Percentiles rank a stretch among this genome's conserved stretches.
phyloP scores from a whole-genome alignment of 1,284 basidiomycete genomes.

The Ceratobasidium sp. region DNA sequence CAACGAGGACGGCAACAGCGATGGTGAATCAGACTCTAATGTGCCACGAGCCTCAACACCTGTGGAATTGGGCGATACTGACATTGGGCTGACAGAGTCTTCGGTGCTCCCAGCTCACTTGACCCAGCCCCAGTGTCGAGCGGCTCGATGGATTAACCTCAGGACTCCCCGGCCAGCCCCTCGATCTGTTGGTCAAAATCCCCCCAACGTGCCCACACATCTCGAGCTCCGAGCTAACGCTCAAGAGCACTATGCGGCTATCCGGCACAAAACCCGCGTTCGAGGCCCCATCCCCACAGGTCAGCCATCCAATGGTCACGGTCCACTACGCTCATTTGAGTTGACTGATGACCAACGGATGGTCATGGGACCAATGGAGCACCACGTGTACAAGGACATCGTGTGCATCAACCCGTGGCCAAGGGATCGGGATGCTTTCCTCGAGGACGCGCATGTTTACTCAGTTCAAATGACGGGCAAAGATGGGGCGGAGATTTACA shows the following conservation, averaged over 20 bases:
- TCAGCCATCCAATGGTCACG: not conserved
- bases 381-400: not conserved
- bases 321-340: not conserved
- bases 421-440: not conserved
- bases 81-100: not conserved
- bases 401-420: constrained; percentile 12
- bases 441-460: not conserved
- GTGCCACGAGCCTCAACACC: not conserved
- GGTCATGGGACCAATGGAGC: not conserved
- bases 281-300: not conserved
- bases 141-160: not conserved
- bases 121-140: not conserved
- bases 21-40: not conserved
- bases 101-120: not conserved
- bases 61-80: not conserved
- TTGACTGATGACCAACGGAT: not conserved
- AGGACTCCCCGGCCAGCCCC: not conserved
- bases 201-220: too few relatives aligned
- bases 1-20: not conserved
- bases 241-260: not conserved
- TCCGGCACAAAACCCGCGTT: not conserved
- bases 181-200: not conserved
- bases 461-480: not conserved
- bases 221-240: not conserved
- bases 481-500: not conserved